Percentiles rank a stretch among this genome's conserved stretches.
Conservation (phyloP, 495 filamentous ascomycete genomes). For the Podospora sp. region DNA sequence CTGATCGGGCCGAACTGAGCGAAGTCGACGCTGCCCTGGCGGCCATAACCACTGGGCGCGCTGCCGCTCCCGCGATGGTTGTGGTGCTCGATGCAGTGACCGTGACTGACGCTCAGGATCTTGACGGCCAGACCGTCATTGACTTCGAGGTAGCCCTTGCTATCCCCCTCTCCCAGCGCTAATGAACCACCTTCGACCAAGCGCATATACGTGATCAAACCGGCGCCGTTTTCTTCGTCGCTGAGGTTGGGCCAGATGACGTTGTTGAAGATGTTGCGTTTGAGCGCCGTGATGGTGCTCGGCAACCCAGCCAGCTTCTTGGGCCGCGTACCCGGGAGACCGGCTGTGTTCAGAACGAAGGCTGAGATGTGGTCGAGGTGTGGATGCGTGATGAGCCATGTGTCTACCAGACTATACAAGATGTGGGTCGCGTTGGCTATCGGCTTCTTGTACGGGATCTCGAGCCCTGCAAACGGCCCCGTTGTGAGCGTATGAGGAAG, state of each 20-base stretch:
- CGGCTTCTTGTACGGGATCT: conserved; percentile 61
- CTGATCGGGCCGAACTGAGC: background rate
- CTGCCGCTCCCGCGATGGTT: conserved; percentile 58
- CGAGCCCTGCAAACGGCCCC: conserved; percentile 74
- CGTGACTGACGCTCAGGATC: conserved; percentile 80
- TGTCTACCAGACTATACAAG: conserved; percentile 74
- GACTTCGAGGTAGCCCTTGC: conserved; percentile 79
- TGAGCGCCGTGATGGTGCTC: conserved; percentile 82
- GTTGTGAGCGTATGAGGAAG: conserved; percentile 43
- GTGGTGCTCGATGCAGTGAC: conserved; percentile 77
- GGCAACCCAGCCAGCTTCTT: conserved; percentile 86
- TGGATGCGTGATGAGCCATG: conserved; percentile 89
- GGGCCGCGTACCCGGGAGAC: conserved; percentile 69
- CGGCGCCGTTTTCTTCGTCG: conserved; percentile 92
- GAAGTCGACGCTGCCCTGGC: conserved; percentile 44
- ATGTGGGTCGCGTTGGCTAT: conserved; percentile 80
- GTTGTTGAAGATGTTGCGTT: conserved; percentile 94
- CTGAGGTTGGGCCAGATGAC: conserved; percentile 97
- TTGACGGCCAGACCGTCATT: conserved; percentile 80
- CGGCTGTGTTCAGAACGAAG: conserved; percentile 89
- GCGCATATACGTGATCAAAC: conserved; percentile 86
- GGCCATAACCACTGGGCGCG: conserved; percentile 30
- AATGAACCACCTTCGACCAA: conserved; percentile 85
- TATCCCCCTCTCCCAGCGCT: conserved; percentile 72
- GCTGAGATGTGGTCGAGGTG: conserved; percentile 93